Conservation (phyloP, 768 basidiomycete species). For the Psilocybe subaeruginosa region DNA sequence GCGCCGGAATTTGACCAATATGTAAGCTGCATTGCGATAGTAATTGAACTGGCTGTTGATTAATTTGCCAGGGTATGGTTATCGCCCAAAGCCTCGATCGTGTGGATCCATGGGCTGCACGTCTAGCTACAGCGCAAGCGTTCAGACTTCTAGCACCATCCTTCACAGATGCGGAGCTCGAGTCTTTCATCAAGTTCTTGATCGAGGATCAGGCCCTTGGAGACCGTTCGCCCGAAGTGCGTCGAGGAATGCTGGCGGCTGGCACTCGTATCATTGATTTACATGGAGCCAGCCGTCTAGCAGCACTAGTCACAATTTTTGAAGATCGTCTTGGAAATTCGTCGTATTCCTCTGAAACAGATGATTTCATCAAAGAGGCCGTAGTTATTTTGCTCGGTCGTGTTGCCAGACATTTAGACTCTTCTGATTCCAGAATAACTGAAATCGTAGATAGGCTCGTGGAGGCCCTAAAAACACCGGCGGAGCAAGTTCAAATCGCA, state of each 20-base stretch:
- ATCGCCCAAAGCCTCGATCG: slow-evolving; percentile 85
- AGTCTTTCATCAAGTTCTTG: slow-evolving; percentile 82
- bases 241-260: slow-evolving; percentile 85
- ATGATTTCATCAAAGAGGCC: slow-evolving; percentile 92
- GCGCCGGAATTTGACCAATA: slow-evolving; percentile 94
- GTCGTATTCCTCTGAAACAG: slow-evolving; percentile 65
- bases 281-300: slow-evolving; percentile 74
- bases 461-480: slow-evolving; percentile 89
- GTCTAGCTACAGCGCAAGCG: slow-evolving; percentile 72
- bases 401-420: slow-evolving; percentile 84
- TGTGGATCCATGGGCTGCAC: slow-evolving; percentile 85
- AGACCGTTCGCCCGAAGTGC: slow-evolving; percentile 80
- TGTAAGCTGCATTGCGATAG: slow-evolving; percentile 44
- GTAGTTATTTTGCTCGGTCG: slow-evolving; percentile 95
- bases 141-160: slow-evolving; percentile 70
- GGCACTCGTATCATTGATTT: slow-evolving; percentile 81
- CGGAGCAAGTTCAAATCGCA: slow-evolving; percentile 95
- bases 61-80: slow-evolving; percentile 78
- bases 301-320: slow-evolving; percentile 79
- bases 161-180: slow-evolving; percentile 64
- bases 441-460: slow-evolving; percentile 83
- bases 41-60: neutral
- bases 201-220: slow-evolving; percentile 87
- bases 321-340: slow-evolving; percentile 70
- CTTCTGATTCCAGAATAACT: slow-evolving; percentile 77